Conservation (phyloP, 345 rosid species). For the Citrus glauca region DNA sequence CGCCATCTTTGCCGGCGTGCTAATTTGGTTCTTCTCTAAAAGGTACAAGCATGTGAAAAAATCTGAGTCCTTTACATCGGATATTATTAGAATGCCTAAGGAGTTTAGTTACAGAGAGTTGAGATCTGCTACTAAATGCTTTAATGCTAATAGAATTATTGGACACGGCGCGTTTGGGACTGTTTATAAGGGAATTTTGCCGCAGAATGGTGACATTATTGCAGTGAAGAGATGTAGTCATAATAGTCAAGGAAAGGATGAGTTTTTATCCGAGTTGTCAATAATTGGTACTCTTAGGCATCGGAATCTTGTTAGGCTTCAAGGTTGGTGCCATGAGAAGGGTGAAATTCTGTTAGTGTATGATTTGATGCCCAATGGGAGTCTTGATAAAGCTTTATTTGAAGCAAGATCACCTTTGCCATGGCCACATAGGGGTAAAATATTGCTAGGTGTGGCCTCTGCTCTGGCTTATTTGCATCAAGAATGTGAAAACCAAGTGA, state of each 20-base stretch:
- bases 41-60: constrained; percentile 45
- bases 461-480: constrained; percentile 94
- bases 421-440: constrained; percentile 71
- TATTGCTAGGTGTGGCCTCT: constrained; percentile 82
- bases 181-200: constrained; percentile 78
- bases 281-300: constrained; percentile 87
- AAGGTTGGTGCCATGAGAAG: constrained; percentile 93
- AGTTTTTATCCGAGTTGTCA: constrained; percentile 79
- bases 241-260: constrained; percentile 76
- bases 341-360: constrained; percentile 86
- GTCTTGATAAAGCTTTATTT: constrained; percentile 86
- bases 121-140: constrained; percentile 71
- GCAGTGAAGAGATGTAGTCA: constrained; percentile 95
- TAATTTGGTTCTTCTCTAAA: constrained; percentile 73
- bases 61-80: constrained; percentile 66
- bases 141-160: constrained; percentile 62
- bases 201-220: constrained; percentile 63
- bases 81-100: constrained; percentile 77
- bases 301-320: constrained; percentile 83
- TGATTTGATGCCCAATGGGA: constrained; percentile 93
- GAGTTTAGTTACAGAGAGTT: constrained; percentile 90
- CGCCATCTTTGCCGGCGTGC: constrained; percentile 65
- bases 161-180: constrained; percentile 97
- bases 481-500: constrained; percentile 95
- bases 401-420: constrained; percentile 71